These are phyloP conservation scores for Rhodotorula sp. DNA, from an alignment of 1,284 basidiomycete species.

Conservation along the genomic window DNA sequence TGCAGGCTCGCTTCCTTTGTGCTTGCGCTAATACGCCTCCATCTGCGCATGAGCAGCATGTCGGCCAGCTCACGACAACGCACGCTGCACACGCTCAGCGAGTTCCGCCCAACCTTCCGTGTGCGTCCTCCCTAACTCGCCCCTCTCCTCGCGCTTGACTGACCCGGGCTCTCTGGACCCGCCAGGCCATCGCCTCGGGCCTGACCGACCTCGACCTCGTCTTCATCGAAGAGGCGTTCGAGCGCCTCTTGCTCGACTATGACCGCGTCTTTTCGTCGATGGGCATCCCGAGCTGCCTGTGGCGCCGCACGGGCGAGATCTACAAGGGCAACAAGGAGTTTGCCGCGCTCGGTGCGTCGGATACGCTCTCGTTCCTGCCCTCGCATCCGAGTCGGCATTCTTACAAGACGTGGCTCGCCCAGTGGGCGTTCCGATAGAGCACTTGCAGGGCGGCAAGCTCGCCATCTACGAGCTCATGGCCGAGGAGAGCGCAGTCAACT, in stretches of 20 bases:
- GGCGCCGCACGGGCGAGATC: constrained; percentile 96
- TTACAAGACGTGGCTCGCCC: constrained; percentile 5
- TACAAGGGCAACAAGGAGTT: constrained; percentile 98
- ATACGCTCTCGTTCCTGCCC: not conserved
- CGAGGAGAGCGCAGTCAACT: constrained; percentile 93
- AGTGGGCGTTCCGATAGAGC: constrained; percentile 52
- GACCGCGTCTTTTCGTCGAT: constrained; percentile 72
- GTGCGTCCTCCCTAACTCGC: constrained; percentile 52
- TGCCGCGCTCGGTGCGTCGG: constrained; percentile 69
- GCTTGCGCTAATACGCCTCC: constrained; percentile 17
- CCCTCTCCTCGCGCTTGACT: constrained; percentile 7
- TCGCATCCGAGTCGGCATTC: not conserved
- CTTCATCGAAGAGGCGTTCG: constrained; percentile 96
- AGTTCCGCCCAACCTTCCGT: constrained; percentile 89
- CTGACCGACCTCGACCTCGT: constrained; percentile 94
- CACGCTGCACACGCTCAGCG: constrained; percentile 82
- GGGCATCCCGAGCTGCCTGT: constrained; percentile 94
- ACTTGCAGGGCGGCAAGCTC: constrained; percentile 69
- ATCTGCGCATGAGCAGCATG: constrained; percentile 58
- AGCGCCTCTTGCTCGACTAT: constrained; percentile 90
- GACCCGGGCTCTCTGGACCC: not conserved
- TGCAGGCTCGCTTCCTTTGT: constrained; percentile 1
- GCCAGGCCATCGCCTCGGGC: constrained; percentile 79
- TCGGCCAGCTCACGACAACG: constrained; percentile 86
- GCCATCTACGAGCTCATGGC: constrained; percentile 98